Evolutionary conservation across 176 grass and related monocot species (phyloP).

Genomic region (Zoysia pacifica): DNA sequence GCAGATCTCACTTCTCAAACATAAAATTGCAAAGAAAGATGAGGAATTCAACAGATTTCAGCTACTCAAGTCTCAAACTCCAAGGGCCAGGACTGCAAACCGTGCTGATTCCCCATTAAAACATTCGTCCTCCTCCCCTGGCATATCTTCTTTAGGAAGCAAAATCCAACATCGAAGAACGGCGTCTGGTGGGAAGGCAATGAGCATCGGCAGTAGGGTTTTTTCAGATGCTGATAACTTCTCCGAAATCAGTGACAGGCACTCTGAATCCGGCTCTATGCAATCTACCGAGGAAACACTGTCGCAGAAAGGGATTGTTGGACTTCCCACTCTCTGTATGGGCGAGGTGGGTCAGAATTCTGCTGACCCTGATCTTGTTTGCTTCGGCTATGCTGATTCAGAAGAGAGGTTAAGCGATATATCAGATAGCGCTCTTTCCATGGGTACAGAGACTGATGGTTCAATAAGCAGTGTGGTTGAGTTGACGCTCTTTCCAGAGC

Average conservation of each 20-base stretch:
- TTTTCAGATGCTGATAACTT: slow-evolving; percentile 55
- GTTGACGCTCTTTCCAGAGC: slow-evolving; percentile 48
- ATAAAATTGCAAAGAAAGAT: slow-evolving; percentile 74
- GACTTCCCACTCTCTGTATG: slow-evolving; percentile 34
- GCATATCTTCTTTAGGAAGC: slow-evolving; percentile 60
- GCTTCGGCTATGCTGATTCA: slow-evolving; percentile 63
- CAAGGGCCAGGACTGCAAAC: slow-evolving; percentile 44
- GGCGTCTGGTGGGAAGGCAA: slow-evolving; percentile 40
- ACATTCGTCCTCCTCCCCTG: slow-evolving; percentile 73
- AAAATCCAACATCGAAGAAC: slow-evolving; percentile 46
- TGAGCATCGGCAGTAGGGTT: slow-evolving; percentile 32
- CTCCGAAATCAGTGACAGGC: slow-evolving; percentile 68
- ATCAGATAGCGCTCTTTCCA: slow-evolving; percentile 79
- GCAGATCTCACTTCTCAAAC: slow-evolving; percentile 73
- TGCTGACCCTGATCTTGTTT: slow-evolving; percentile 46
- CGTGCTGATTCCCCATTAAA: slow-evolving; percentile 52
- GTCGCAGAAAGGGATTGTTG: slow-evolving; percentile 45
- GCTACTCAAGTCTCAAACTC: slow-evolving; percentile 47
- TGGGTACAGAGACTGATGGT: slow-evolving; percentile 82
- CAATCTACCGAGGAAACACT: slow-evolving; percentile 54
- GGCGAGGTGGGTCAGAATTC: slow-evolving; percentile 36
- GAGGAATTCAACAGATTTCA: slow-evolving; percentile 63
- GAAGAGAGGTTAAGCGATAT: slow-evolving; percentile 82
- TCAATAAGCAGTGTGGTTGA: slow-evolving; percentile 65
- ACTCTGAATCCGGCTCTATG: slow-evolving; percentile 73